These are phyloP conservation scores for Phaeosphaeria sp. DNA, from an alignment of 2,329 filamentous ascomycete genomes.

Conservation along the genomic window DNA sequence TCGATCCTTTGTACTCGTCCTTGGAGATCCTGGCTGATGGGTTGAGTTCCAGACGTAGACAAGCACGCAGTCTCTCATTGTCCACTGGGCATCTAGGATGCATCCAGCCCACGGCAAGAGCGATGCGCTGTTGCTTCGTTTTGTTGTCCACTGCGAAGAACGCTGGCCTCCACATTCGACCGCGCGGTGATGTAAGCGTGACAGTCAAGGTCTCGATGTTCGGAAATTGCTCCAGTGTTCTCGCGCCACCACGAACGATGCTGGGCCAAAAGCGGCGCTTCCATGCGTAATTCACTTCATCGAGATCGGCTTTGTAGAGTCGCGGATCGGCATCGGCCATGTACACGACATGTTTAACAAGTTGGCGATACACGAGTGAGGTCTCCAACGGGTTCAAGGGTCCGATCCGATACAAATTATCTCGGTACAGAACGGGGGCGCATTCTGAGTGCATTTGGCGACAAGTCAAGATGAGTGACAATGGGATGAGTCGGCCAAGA, in stretches of 20 bases:
- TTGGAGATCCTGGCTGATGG: conserved; percentile 13
- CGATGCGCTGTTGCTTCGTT: conserved; percentile 34
- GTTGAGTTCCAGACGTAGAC: conserved; percentile 36
- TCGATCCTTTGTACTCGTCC: conserved; percentile 27
- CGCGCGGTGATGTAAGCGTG: conserved; percentile 27
- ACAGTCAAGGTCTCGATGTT: conserved; percentile 32
- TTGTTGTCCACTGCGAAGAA: conserved; percentile 33
- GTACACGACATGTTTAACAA: conserved; percentile 32
- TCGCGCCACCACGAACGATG: conserved; percentile 23
- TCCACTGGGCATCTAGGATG: conserved; percentile 25
- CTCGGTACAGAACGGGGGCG: conserved; percentile 55
- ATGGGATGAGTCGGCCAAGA: conserved; percentile 23
- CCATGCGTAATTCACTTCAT: conserved; percentile 37
- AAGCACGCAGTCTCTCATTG: conserved; percentile 26
- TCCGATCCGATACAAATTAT: conserved; percentile 53
- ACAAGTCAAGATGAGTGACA: conserved; percentile 45
- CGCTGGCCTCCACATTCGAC: conserved; percentile 27
- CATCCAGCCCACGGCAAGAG: conserved; percentile 36
- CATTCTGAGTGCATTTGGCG: conserved; percentile 52
- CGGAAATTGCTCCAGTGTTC: conserved; percentile 29
- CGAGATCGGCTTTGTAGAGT: conserved; percentile 29
- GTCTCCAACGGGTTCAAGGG: conserved; percentile 18
- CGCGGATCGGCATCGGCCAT: conserved; percentile 28
- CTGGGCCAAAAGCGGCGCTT: conserved; percentile 37
- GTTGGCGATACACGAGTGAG: conserved; percentile 19